These are phyloP conservation scores for Tirmania nivea DNA, from an alignment of 495 filamentous ascomycete species.

Conservation along the genomic window DNA sequence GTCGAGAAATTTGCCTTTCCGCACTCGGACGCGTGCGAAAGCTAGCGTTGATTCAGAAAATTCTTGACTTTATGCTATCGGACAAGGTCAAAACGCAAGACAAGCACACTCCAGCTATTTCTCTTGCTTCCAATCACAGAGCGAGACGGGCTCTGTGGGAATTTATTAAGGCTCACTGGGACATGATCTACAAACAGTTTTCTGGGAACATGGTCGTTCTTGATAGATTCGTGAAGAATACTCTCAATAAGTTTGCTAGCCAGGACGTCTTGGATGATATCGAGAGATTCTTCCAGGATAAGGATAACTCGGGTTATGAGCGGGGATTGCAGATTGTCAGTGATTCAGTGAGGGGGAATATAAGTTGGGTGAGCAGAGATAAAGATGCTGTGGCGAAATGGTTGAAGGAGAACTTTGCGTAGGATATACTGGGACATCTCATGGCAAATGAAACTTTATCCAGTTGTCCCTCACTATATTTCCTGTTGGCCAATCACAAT, in stretches of 20 bases:
- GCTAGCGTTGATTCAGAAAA: slow-evolving; percentile 41
- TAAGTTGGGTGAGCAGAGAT: slow-evolving; percentile 56
- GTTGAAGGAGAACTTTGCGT: slow-evolving; percentile 24
- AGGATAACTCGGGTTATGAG: slow-evolving; percentile 61
- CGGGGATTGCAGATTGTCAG: slow-evolving; percentile 54
- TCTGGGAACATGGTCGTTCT: slow-evolving; percentile 64
- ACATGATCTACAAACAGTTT: slow-evolving; percentile 39
- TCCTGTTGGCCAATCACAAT: no score
- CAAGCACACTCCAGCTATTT: slow-evolving; percentile 54
- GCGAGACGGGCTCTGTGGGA: slow-evolving; percentile 56
- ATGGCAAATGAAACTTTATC: no score
- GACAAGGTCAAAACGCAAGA: slow-evolving; percentile 59
- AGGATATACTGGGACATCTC: neutral
- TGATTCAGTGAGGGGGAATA: slow-evolving; percentile 59
- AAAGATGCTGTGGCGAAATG: slow-evolving; percentile 43
- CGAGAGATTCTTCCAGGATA: slow-evolving; percentile 55
- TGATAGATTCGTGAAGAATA: slow-evolving; percentile 63
- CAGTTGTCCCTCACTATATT: no score
- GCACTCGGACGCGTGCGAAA: slow-evolving; percentile 56
- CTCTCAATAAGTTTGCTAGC: slow-evolving; percentile 55
- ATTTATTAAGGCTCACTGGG: slow-evolving; percentile 65
- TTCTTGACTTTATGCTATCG: slow-evolving; percentile 61
- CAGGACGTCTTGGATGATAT: slow-evolving; percentile 52
- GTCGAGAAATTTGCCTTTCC: slow-evolving; percentile 62
- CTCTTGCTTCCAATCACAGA: slow-evolving; percentile 47